Evolutionary conservation across 2,329 filamentous ascomycete species (phyloP), one percentile per base, ranked within the genome.

Genomic region (Colletotrichum karsti): DNA sequence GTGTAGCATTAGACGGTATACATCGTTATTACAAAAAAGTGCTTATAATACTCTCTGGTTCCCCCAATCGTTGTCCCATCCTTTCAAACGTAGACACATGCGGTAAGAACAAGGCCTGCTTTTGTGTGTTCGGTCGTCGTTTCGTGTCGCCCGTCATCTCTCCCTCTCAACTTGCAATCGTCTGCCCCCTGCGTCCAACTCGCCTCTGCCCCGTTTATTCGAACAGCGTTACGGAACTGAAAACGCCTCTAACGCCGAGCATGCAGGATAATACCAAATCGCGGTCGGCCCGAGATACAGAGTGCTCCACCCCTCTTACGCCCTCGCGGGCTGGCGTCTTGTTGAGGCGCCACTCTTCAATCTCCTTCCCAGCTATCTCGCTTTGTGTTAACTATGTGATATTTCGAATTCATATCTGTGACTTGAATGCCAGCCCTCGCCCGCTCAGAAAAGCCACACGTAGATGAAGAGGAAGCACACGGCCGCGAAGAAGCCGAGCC

Each of bases 381-480:
- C n/a, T n/a, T n/a, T n/a, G n/a, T n/a, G n/a, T n/a, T n/a, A n/a
- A n/a, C n/a, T n/a, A n/a, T n/a, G n/a, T n/a, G n/a, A n/a, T n/a
- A n/a, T n/a, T n/a, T n/a, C n/a, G n/a, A n/a, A n/a, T n/a, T n/a
- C n/a, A n/a, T n/a, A n/a, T n/a, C n/a, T n/a, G n/a, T n/a, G n/a
- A n/a, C n/a, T n/a, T n/a, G n/a, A n/a, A n/a, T n/a, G n/a, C n/a
- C n/a, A n/a, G 33, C 33, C 33, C 33, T 35, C 10, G 33, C 15
- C 33, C 33, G 10, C 33, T 87, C 78, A 95, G 75, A 93, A 96
- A 68, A 97, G 80, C 95, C 95, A 98, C 67, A 98, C 95, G 79
- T 95, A 99, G 73, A 90, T 89, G 80, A 99, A 99, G 72, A 98
- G 79, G 62, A 95, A 77, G 70, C 92, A 88, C 18, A 98, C 93